Evolutionary conservation across 345 rosid genomes (phyloP), one percentile per base, ranked within the genome.

Genomic region (Diplotaxis tenuifolia): DNA sequence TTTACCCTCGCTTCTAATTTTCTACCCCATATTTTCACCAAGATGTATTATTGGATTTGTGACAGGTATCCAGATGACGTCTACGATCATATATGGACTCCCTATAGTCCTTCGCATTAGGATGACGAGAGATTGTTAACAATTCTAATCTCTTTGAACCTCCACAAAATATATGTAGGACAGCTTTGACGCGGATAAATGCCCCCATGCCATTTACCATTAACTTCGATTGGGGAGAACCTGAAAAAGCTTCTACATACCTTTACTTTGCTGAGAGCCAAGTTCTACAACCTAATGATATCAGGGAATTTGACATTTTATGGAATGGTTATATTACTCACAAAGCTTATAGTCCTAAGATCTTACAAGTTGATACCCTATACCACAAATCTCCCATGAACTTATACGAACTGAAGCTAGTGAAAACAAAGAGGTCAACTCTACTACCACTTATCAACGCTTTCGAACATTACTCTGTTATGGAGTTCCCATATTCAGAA

Each of bases 391-490:
- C 40, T 9, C 73, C 73, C 27, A 5, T 16, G 57, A 40, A 57
- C 57, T 65, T 1, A 5, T 4, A 0, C 19, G 0, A 16, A 14
- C 3, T 57, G 19, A 0, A 27, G 0, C 42, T 69, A 18, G 4
- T 6, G 25, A 40, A 5, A 69, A 69, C 74, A 42, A n/a, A 11
- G 23, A 58, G 42, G 7, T 70, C 67, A 62, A 62, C 67, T 38
- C 53, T 62, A 36, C 67, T 80, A 10, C 84, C 84, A 0, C 23
- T 81, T 7, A n/a, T 81, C 21, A 81, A 74, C 20, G 82, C 82
- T 18, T 6, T 74, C 1, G 84, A 81, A 47, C 4, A 63, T 7
- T 78, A 18, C 31, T 2, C 8, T 1, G 50, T 78, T 9, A 0
- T 74, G 38, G 75, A 78, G 3, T 31, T 78, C 21, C 40, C 14